Evolutionary conservation across 306 rosid genomes (phyloP).

Genomic region (Albizia julibrissin): DNA sequence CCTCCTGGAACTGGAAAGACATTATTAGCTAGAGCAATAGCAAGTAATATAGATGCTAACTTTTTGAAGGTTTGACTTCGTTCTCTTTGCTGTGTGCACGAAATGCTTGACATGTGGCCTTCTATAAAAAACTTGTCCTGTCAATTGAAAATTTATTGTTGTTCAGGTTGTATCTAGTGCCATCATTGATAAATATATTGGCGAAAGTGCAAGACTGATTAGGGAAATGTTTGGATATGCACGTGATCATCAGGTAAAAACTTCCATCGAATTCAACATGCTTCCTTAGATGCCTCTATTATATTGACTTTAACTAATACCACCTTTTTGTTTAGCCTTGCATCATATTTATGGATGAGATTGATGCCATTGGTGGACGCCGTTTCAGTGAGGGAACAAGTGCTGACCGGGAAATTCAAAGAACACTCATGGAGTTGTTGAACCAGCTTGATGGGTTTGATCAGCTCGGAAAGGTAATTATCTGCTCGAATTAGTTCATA

Average conservation of each 20-base stretch:
- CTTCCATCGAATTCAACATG: neutral
- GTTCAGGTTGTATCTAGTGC: conserved; percentile 82
- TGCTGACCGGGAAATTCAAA: conserved; percentile 87
- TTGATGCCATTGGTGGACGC: conserved; percentile 92
- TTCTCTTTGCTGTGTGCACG: neutral
- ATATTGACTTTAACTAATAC: neutral
- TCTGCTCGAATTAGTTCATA: neutral
- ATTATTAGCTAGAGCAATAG: conserved; percentile 80
- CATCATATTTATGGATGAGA: conserved; percentile 94
- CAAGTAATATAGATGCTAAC: conserved; percentile 87
- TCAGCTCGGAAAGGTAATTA: conserved; percentile 74
- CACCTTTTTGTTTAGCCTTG: conserved; percentile 61
- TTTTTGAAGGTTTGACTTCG: conserved; percentile 60
- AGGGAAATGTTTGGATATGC: conserved; percentile 89
- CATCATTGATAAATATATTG: conserved; percentile 64
- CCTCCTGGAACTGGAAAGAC: conserved; percentile 96
- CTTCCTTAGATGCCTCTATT: neutral
- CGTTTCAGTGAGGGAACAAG: conserved; percentile 82
- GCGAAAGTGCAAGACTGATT: conserved; percentile 74
- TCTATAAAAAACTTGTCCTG: neutral
- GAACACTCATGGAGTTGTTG: conserved; percentile 86
- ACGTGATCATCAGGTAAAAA: conserved; percentile 86
- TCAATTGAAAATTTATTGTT: neutral
- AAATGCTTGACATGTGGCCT: neutral
- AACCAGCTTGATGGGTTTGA: conserved; percentile 90